A percentile compares a stretch with the other conserved stretches of the same genome.
Evolutionary conservation across 176 grass and related monocot genomes (phyloP).

Genomic region (Tuctoria greenei): DNA sequence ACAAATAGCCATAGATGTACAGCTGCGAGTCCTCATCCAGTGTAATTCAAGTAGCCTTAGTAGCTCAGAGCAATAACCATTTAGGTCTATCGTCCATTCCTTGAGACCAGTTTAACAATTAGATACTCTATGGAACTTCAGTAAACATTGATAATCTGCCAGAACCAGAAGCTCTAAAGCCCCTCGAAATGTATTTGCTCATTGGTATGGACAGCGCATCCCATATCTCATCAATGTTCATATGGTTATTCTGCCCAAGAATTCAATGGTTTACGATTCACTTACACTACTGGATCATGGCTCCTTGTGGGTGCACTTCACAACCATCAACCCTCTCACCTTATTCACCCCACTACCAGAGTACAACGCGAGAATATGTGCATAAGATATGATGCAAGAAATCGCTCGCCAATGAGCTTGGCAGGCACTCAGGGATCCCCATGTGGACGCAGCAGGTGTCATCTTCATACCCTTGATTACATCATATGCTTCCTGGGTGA

Average conservation of each 20-base stretch:
- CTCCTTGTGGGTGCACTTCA: conserved; percentile 42
- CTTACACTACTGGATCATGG: conserved; percentile 48
- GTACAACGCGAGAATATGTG: conserved; percentile 45
- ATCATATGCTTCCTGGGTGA: conserved; percentile 45
- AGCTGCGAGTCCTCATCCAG: neutral
- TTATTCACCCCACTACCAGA: conserved; percentile 23
- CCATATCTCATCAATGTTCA: conserved; percentile 31
- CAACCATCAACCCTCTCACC: conserved; percentile 39
- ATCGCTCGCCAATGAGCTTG: conserved; percentile 16
- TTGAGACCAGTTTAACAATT: neutral
- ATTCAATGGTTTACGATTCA: conserved; percentile 43
- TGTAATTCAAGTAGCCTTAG: neutral
- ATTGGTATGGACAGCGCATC: conserved; percentile 19
- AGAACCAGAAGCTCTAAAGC: conserved; percentile 20
- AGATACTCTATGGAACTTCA: conserved; percentile 1
- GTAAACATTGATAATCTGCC: conserved; percentile 6
- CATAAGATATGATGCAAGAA: conserved; percentile 43
- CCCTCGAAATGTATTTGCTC: conserved; percentile 41
- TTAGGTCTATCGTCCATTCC: neutral
- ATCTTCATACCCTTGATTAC: conserved; percentile 44
- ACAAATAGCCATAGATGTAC: neutral
- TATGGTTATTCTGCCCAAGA: conserved; percentile 43
- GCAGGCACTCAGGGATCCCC: conserved; percentile 49
- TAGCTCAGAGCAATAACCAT: neutral
- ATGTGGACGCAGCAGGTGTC: conserved; percentile 41